Base-by-base conservation (phyloP, 2,329 filamentous ascomycete species). In the Domatiomyces globalis region DNA sequence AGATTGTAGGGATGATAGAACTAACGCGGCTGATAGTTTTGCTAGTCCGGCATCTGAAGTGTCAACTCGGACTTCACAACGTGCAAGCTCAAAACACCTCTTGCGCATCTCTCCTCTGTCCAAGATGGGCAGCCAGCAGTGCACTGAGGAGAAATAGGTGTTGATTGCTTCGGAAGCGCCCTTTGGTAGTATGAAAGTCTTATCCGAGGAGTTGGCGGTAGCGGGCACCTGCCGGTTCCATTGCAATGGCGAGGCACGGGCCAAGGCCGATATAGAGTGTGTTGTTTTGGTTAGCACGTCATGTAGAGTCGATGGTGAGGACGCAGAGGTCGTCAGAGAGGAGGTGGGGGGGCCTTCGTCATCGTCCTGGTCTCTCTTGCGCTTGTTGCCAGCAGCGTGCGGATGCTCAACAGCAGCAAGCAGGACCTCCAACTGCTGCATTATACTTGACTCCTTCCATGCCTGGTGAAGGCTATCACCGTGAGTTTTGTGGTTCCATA, bases 61-160 rank as follows among this genome's bases (percentile, higher is more conserved):
- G 17, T 18, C 36, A 12, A 15, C n/a, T 25, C 48, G 49, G 10
- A 44, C 18, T 5, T 33, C 25, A 19, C 48, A 47, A 52, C 10
- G 66, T 45, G 73, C 71, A 59, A 77, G 78, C 5, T 72, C 69
- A 59, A 79, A 80, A n/a, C 74, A 76, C 2, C 73, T 67, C 51
- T 74, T 75, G 15, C 79, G 64, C 7, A 79, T 69, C 51, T 74
- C 73, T 55, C 79, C 74, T 60, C 77, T 79, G 47, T 77, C 73
- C 22, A 74, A 68, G n/a, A 80, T 72, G 0, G 78, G 78, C 27
- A 81, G 71, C 77, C 78, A 81, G 22, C 71, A 72, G 56, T 80
- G 76, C 0, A 75, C 78, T 51, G 73, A 73, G 0, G 75, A 71
- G 55, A 79, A 79, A 57, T 79, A 80, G 9, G 73, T 67, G 58